phyloP scores from a whole-genome alignment of 768 basidiomycete genomes.

The Rhodotorula kratochvilovae region DNA sequence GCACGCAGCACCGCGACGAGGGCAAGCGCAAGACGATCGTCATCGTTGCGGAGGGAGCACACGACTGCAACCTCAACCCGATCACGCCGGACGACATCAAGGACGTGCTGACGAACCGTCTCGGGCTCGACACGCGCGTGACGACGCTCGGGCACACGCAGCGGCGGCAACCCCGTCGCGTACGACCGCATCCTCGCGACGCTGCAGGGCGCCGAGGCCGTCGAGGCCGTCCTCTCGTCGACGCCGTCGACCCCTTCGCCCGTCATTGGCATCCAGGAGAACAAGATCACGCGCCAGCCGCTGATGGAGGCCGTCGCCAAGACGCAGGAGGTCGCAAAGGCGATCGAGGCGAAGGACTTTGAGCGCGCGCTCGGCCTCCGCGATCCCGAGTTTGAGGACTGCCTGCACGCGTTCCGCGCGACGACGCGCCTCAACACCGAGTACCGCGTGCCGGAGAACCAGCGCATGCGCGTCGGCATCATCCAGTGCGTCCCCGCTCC shows the following conservation, averaged over 20 bases:
- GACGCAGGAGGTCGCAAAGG: slow-evolving; percentile 80
- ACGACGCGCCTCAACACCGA: slow-evolving; percentile 62
- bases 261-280: slow-evolving; percentile 94
- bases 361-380: slow-evolving; percentile 77
- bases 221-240: slow-evolving; percentile 77
- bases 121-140: slow-evolving; percentile 90
- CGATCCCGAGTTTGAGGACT: slow-evolving; percentile 86
- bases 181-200: slow-evolving; percentile 90
- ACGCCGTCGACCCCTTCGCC: slow-evolving; percentile 88
- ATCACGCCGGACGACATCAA: slow-evolving; percentile 89
- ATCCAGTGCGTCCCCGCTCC: slow-evolving; percentile 46
- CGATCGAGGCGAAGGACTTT: slow-evolving; percentile 78
- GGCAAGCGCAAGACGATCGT: slow-evolving; percentile 99
- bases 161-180: slow-evolving; percentile 87
- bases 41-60: slow-evolving; percentile 94
- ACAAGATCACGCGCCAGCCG: slow-evolving; percentile 87
- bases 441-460: slow-evolving; percentile 55
- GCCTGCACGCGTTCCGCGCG: slow-evolving; percentile 74
- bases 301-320: slow-evolving; percentile 87
- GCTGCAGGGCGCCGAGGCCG: slow-evolving; percentile 90
- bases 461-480: slow-evolving; percentile 51
- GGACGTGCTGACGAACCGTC: slow-evolving; percentile 73
- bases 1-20: slow-evolving; percentile 69
- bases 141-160: slow-evolving; percentile 97
- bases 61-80: slow-evolving; percentile 80